These are phyloP conservation scores for Ensete ventricosum DNA, from an alignment of 176 grass and related monocot species.

Conservation along the genomic window DNA sequence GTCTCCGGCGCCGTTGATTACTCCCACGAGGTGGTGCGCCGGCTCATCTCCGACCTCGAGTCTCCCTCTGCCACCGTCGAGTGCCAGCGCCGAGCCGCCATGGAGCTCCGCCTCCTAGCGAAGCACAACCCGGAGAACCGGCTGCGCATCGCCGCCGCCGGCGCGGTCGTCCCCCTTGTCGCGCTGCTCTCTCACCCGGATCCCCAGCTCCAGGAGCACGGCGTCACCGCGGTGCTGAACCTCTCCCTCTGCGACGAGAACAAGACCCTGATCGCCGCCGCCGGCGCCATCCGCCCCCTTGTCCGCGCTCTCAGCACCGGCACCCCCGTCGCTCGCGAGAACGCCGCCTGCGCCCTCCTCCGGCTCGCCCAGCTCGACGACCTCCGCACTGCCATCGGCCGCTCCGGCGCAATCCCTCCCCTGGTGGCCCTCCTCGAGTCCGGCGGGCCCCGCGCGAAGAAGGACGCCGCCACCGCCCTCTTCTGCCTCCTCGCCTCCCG, in stretches of 20 bases:
- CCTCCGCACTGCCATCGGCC: background rate
- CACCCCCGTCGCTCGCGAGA: background rate
- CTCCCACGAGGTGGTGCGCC: conserved; percentile 4
- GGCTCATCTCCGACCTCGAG: background rate
- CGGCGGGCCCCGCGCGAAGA: background rate
- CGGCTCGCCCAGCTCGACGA: background rate
- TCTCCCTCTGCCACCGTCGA: conserved; percentile 1
- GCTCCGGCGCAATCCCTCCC: background rate
- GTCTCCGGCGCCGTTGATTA: background rate
- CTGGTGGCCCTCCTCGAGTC: background rate
- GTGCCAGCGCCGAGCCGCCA: background rate
- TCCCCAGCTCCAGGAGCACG: conserved; percentile 7
- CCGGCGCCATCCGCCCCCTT: background rate
- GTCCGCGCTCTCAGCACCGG: background rate
- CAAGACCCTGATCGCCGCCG: background rate
- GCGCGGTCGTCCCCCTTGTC: conserved; percentile 1
- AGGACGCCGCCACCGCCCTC: conserved; percentile 5
- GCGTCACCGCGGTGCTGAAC: conserved; percentile 4
- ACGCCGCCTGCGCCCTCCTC: background rate
- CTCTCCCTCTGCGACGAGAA: conserved; percentile 10
- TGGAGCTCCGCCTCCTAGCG: background rate
- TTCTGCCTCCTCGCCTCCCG: background rate
- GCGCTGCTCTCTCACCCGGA: background rate
- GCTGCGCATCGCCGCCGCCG: background rate
- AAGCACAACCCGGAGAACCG: conserved; percentile 3